These are phyloP conservation scores for Rhododendron mucronatum DNA, from an alignment of 148 eudicot species.

Conservation along the genomic window DNA sequence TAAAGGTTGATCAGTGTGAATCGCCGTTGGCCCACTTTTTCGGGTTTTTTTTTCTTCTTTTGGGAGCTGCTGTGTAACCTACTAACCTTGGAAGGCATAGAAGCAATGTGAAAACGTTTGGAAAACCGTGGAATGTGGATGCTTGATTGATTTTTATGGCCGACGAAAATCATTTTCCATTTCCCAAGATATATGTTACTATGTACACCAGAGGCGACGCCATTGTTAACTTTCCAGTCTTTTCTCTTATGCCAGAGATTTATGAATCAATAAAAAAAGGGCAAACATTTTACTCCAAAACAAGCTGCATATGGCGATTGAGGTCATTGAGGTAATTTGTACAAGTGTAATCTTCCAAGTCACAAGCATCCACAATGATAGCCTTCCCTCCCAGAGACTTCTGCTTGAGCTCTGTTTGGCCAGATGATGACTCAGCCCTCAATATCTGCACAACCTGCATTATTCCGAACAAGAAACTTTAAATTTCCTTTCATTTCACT, in stretches of 20 bases:
- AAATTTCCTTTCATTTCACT: background rate
- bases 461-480: background rate
- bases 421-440: slow-evolving; percentile 40
- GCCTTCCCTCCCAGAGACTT: slow-evolving; percentile 48
- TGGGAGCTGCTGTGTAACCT: no score
- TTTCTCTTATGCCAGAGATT: background rate
- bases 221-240: background rate
- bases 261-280: background rate
- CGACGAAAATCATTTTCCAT: background rate
- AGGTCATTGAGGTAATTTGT: slow-evolving; percentile 74
- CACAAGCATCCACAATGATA: slow-evolving; percentile 59
- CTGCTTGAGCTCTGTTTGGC: slow-evolving; percentile 39
- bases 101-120: no score
- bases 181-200: background rate
- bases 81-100: no score
- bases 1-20: no score
- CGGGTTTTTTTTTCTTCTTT: no score
- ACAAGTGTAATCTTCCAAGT: slow-evolving; percentile 65
- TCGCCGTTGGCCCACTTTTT: no score
- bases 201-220: background rate
- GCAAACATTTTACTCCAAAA: slow-evolving; percentile 49
- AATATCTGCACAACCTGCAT: slow-evolving; percentile 61
- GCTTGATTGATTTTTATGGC: background rate
- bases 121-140: background rate
- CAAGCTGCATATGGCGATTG: slow-evolving; percentile 75